These are phyloP conservation scores for Raphanus hybrid DNA, from an alignment of 441 rosid species.

Conservation along the genomic window DNA sequence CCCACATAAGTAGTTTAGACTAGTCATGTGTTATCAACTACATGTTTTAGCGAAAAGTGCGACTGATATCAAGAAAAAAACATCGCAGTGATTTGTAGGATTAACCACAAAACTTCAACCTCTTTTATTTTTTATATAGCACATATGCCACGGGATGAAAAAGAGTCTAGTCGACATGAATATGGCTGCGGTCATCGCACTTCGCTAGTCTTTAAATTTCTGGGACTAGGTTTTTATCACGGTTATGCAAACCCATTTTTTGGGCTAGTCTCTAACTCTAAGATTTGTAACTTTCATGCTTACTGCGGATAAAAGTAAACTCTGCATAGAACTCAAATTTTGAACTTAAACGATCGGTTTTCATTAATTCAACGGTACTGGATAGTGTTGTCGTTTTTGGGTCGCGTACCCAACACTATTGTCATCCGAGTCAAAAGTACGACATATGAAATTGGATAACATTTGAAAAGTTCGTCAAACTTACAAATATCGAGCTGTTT, in stretches of 20 bases:
- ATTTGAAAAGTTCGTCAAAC: conserved; percentile 20
- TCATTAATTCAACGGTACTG: neutral
- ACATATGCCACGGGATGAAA: neutral
- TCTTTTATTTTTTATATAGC: neutral
- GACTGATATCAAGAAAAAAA: neutral
- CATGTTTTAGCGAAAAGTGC: neutral
- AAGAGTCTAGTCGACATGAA: neutral
- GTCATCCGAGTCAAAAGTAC: conserved; percentile 35
- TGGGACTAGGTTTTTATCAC: neutral
- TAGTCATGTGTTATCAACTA: no score
- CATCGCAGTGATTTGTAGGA: neutral
- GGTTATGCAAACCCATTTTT: neutral
- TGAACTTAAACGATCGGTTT: conserved; percentile 10
- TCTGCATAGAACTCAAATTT: neutral
- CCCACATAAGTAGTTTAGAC: no score
- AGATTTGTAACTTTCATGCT: neutral
- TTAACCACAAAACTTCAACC: neutral
- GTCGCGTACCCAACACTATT: conserved; percentile 2
- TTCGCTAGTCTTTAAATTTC: neutral
- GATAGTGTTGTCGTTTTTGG: conserved; percentile 4
- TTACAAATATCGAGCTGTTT: conserved; percentile 18
- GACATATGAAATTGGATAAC: conserved; percentile 33
- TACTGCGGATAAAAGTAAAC: neutral
- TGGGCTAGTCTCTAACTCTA: neutral
- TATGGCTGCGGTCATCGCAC: neutral